Base-by-base conservation (phyloP, 495 filamentous ascomycete genomes). In the Penicillium waksmanii region DNA sequence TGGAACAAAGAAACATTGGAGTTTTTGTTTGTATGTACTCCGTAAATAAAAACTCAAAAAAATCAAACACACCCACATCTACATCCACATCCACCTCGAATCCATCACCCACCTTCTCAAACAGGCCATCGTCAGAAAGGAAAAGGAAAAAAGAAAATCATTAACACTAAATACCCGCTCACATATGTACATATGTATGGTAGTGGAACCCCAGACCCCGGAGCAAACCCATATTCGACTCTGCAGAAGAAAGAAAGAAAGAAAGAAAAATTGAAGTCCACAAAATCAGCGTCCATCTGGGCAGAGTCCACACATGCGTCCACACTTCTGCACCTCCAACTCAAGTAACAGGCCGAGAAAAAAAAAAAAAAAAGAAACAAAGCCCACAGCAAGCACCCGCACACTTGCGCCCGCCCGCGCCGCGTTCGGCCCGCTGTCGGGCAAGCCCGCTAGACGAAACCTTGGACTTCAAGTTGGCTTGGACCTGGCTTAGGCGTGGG, bases 401-500 rank as follows among this genome's bases (percentile, higher is more conserved):
- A 31, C 46, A 19, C 21, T 15, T 15, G 46, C 46, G 46, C 63
- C 62, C 62, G 58, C 27, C 27, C 63, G 58, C 63, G 58, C 67
- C 65, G 65, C 66, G 46, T 66, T 66, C 68, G 68, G 68, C 68
- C 68, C 68, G 68, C 67, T 62, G 61, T 68, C 68, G 68, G 68
- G 68, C 68, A 66, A 55, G 66, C 63, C 68, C 68, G 68, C 63
- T 67, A 66, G 64, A 47, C 60, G 52, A 66, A 67, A 70, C 60
- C 67, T 68, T 70, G 67, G 65, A 42, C 25, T n/a, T n/a, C 36
- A 13, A 1, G 12, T n/a, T 23, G 23, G 23, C 23, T 23, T 23
- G 23, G 23, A 23, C 23, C 23, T 23, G 23, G 23, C 1, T 23
- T 23, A 23, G 23, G 23, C 23, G n/a, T n/a, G n/a, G n/a, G n/a